Evolutionary conservation across 2,329 filamentous ascomycete species (phyloP), one percentile per base, ranked within the genome.

Genomic region (Sporothrix mexicana): DNA sequence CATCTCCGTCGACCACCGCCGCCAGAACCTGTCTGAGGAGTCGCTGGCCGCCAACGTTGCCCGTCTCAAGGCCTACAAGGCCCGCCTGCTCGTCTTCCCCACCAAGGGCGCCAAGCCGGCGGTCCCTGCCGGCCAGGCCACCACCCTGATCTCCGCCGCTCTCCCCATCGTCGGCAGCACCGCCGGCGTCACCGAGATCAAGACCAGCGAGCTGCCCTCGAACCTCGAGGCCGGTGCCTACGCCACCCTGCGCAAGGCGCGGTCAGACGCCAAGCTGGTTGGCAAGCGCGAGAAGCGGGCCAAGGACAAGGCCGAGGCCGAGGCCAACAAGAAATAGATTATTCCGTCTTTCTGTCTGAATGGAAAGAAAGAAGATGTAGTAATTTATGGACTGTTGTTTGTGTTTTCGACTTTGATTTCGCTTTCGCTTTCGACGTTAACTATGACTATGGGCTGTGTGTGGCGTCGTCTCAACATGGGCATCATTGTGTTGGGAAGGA

Each of bases 11-110:
- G 96, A 99, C 86, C 88, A 90, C 85, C 95, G 96, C 88, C 95
- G 96, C 85, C 91, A 93, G 88, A 99, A 98, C 90, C 92, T 97
- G 82, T 96, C 92, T 82, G 93, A 97, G 88, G 96, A 98, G 90
- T 93, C 92, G 78, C 92, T 98, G 81, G 89, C 93, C 84, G 89
- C 89, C 89, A 99, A 99, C 87, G 95, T 99, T 80, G 93, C 93
- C 85, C 96, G 96, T 83, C 94, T 99, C 83, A 95, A 98, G 91
- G 94, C 94, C 84, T 99, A 97, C 94, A 93, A 92, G 88, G 90
- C 92, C 83, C 94, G 94, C 83, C 88, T 99, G 82, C 97, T 99
- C 84, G 90, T 99, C 84, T 98, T 99, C 90, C 96, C 96, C 83
- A 95, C 95, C 87, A 91, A 96, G 87, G 90, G 92, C 87, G 98